These are phyloP conservation scores for Camellia lanceoleosa DNA, from an alignment of 148 eudicot species.

Conservation along the genomic window DNA sequence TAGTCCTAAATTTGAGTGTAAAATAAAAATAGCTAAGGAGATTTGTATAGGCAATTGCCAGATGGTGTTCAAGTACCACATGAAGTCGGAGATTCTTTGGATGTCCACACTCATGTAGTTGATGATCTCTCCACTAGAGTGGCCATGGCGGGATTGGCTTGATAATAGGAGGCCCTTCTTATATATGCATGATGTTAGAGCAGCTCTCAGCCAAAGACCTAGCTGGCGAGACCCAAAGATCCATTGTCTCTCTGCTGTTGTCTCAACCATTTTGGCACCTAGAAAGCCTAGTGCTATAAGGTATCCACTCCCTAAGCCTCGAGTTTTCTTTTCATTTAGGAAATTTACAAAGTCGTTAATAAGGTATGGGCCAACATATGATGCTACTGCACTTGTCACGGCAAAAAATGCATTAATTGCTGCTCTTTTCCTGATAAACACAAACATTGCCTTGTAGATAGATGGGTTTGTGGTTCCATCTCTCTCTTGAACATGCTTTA, in stretches of 20 bases:
- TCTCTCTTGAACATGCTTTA: conserved; percentile 46
- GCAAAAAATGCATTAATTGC: conserved; percentile 81
- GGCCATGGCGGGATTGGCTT: conserved; percentile 64
- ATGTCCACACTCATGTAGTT: conserved; percentile 28
- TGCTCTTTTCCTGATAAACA: conserved; percentile 64
- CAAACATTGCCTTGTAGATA: conserved; percentile 57
- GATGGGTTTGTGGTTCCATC: conserved; percentile 43
- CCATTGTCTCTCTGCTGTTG: conserved; percentile 83
- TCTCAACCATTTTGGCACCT: conserved; percentile 67
- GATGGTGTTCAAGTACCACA: conserved; percentile 66
- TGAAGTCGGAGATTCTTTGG: conserved; percentile 62
- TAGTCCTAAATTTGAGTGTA: conserved; percentile 57
- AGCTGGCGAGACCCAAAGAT: conserved; percentile 79
- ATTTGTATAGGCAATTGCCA: conserved; percentile 81
- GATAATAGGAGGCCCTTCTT: conserved; percentile 68
- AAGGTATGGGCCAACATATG: conserved; percentile 82
- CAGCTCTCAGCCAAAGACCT: conserved; percentile 69
- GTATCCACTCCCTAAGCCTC: conserved; percentile 56
- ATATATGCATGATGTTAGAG: conserved; percentile 72
- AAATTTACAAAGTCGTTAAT: conserved; percentile 62
- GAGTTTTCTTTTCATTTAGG: conserved; percentile 48
- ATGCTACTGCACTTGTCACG: conserved; percentile 51
- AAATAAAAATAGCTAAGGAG: conserved; percentile 51
- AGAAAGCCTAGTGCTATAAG: conserved; percentile 62
- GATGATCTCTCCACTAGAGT: conserved; percentile 76